Evolutionary conservation across 495 filamentous ascomycete species (phyloP).

Genomic region (Podospora sp.): DNA sequence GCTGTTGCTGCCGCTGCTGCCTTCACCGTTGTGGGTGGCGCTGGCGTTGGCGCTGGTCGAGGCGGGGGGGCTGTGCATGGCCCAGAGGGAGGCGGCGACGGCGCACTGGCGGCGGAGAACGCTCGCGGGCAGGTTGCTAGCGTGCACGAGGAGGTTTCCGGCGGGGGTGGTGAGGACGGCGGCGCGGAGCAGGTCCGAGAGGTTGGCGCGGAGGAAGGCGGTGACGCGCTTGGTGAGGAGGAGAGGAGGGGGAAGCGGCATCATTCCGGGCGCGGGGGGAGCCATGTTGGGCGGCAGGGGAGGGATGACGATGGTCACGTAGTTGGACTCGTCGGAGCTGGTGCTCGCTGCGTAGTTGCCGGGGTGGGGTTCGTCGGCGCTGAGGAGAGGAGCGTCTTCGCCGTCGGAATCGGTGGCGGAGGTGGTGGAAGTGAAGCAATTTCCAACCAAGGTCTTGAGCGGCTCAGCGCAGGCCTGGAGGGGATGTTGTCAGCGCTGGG

Average conservation of each 20-base stretch:
- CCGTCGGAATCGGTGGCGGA: neutral
- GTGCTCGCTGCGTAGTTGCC: neutral
- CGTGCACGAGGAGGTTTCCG: slow-evolving; percentile 54
- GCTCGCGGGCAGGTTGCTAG: slow-evolving; percentile 43
- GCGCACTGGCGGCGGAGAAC: slow-evolving; percentile 51
- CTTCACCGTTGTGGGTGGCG: slow-evolving; percentile 14
- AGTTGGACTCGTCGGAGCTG: neutral
- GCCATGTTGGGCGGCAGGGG: slow-evolving; percentile 5
- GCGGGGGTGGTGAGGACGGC: slow-evolving; percentile 48
- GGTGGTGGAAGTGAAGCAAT: neutral
- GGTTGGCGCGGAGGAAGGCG: slow-evolving; percentile 51
- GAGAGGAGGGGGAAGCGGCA: slow-evolving; percentile 42
- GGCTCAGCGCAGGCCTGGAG: neutral
- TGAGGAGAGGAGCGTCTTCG: neutral
- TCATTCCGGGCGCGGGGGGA: neutral
- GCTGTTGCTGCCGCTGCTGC: slow-evolving; percentile 11
- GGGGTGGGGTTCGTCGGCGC: neutral
- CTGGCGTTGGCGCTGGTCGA: slow-evolving; percentile 17
- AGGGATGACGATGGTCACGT: neutral
- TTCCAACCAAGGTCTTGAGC: neutral
- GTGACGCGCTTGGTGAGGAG: slow-evolving; percentile 53
- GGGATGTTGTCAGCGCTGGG: neutral
- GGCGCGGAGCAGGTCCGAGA: slow-evolving; percentile 44
- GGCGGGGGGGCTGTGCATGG: slow-evolving; percentile 36
- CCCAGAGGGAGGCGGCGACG: slow-evolving; percentile 53